phyloP scores from a whole-genome alignment of 2,329 filamentous ascomycete genomes.

The Trichoderma afroharzianum region DNA sequence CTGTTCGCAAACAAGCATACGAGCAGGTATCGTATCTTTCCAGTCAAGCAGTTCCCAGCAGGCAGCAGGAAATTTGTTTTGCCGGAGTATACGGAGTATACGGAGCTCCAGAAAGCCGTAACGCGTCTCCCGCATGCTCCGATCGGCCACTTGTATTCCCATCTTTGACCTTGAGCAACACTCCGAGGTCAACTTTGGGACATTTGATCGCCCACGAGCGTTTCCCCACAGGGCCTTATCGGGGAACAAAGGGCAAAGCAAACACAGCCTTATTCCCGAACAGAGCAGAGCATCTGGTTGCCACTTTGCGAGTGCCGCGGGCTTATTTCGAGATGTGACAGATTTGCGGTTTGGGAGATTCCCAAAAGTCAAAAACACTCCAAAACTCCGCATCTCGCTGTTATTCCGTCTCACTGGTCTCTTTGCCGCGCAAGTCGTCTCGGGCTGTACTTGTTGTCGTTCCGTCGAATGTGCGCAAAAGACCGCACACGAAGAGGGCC shows the following conservation, averaged over 20 bases:
- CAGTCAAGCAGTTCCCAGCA: too few relatives aligned
- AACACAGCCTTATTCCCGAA: not conserved
- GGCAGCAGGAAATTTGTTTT: not conserved
- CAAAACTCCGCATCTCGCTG: not conserved
- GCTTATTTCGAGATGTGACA: not conserved
- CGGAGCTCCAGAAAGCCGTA: not conserved
- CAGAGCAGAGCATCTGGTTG: not conserved
- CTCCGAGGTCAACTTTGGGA: not conserved
- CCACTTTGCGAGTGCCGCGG: not conserved
- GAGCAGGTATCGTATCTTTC: not conserved
- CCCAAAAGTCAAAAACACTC: not conserved
- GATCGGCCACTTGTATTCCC: not conserved
- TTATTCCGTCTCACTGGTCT: not conserved
- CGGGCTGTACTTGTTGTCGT: not conserved
- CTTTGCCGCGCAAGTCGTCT: not conserved
- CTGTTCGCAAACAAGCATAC: not conserved
- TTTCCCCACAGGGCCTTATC: not conserved
- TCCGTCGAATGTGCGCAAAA: not conserved
- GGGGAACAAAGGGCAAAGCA: not conserved
- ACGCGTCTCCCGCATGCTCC: not conserved
- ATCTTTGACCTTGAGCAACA: not conserved
- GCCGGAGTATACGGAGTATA: not conserved
- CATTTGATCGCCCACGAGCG: not conserved
- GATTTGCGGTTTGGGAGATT: not conserved
- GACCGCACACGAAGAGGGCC: not conserved